Evolutionary conservation across 345 rosid species (phyloP).

Genomic region (Stellera chamaejasme): DNA sequence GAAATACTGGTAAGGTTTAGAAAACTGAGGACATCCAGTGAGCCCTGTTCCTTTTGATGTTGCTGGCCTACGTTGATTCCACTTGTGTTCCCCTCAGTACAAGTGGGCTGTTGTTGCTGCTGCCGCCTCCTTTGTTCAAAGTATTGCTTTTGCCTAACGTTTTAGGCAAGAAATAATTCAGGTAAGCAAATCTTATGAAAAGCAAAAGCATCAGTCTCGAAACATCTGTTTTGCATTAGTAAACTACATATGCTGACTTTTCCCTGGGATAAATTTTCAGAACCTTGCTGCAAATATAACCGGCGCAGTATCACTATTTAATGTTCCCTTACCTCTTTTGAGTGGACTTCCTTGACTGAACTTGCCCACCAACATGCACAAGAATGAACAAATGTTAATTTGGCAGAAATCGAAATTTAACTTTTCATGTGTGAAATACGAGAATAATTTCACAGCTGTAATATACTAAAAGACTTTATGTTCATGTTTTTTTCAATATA

Average conservation of each 20-base stretch:
- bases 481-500: no score
- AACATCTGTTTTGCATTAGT: background rate
- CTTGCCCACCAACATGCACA: conserved; percentile 7
- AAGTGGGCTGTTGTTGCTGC: conserved; percentile 33
- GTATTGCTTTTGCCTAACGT: conserved; percentile 71
- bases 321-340: conserved; percentile 35
- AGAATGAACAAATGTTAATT: conserved; percentile 4
- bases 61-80: conserved; percentile 15
- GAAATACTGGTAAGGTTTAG: conserved; percentile 37
- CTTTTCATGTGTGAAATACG: no score
- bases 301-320: background rate
- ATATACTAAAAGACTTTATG: no score
- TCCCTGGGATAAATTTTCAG: background rate
- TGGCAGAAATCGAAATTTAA: conserved; percentile 4
- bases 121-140: conserved; percentile 77
- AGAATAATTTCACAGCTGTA: no score
- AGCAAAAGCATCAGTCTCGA: background rate
- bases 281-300: conserved; percentile 4
- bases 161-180: conserved; percentile 5
- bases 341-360: conserved; percentile 48
- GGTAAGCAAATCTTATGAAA: no score
- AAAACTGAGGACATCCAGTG: conserved; percentile 69
- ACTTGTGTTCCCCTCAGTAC: conserved; percentile 25
- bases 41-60: conserved; percentile 38
- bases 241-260: background rate